Percentiles rank a stretch among this genome's conserved stretches.
These are phyloP conservation scores for Xanthoconium stramineum DNA, from an alignment of 768 basidiomycete species.

Conservation along the genomic window DNA sequence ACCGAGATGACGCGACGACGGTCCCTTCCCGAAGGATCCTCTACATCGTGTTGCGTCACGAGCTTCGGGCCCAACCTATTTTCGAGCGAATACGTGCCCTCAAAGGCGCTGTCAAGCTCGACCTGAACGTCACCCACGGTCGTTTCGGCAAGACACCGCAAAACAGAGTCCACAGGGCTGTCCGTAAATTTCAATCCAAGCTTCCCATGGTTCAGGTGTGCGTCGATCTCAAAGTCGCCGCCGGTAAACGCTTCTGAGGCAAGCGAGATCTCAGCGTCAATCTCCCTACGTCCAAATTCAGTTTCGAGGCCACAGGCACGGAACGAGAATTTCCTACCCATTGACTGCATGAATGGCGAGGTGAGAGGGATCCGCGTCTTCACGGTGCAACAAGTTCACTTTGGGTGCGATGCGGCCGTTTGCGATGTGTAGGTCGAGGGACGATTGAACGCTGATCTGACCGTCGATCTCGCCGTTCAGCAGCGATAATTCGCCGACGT, in stretches of 20 bases:
- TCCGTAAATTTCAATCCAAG: constrained; percentile 28
- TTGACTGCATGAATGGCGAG: constrained; percentile 40
- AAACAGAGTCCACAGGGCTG: constrained; percentile 35
- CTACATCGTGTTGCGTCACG: constrained; percentile 23
- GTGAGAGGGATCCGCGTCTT: constrained; percentile 22
- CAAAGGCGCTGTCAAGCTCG: constrained; percentile 36
- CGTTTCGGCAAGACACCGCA: constrained; percentile 31
- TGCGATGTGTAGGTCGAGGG: constrained; percentile 34
- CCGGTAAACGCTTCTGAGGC: constrained; percentile 27
- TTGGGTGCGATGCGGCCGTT: constrained; percentile 40
- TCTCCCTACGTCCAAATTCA: constrained; percentile 16
- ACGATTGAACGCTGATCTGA: constrained; percentile 34
- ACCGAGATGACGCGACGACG: constrained; percentile 30
- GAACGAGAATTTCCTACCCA: constrained; percentile 32
- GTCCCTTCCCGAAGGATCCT: constrained; percentile 35
- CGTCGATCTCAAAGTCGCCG: constrained; percentile 33
- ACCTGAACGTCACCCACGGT: constrained; percentile 26
- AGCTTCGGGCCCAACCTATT: constrained; percentile 21
- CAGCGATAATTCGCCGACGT: constrained; percentile 31
- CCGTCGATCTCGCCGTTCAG: constrained; percentile 48
- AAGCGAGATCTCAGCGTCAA: constrained; percentile 28
- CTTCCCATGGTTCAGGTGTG: constrained; percentile 28
- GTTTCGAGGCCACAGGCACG: not conserved
- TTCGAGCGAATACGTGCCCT: constrained; percentile 37
- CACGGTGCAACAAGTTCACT: constrained; percentile 35